phyloP scores from a whole-genome alignment of 495 filamentous ascomycete genomes.

The Penicillium malachiteum region DNA sequence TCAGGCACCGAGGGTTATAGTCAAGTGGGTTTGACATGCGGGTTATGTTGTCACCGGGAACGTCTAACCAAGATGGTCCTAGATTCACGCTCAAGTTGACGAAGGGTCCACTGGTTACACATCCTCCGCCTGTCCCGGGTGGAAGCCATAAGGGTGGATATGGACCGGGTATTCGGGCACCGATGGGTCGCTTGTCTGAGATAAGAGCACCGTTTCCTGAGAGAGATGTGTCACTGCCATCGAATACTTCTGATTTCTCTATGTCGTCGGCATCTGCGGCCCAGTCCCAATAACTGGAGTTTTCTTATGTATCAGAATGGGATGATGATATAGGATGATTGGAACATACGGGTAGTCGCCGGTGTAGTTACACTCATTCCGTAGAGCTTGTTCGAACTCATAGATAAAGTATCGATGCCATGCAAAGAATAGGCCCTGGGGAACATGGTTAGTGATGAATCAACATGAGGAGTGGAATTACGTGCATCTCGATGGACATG shows the following conservation, averaged over 20 bases:
- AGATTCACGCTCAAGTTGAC: constrained; percentile 43
- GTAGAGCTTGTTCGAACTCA: constrained; percentile 62
- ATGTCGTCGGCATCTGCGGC: constrained; percentile 45
- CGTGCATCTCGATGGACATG: constrained; percentile 57
- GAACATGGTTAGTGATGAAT: background rate
- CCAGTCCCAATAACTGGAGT: constrained; percentile 61
- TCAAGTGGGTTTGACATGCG: constrained; percentile 19
- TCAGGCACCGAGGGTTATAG: constrained; percentile 63
- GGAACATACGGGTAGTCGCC: constrained; percentile 35
- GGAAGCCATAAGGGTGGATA: constrained; percentile 30
- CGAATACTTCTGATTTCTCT: constrained; percentile 57
- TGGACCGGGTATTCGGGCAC: constrained; percentile 11
- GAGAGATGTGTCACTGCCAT: constrained; percentile 57
- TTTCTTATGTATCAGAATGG: background rate
- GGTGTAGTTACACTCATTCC: constrained; percentile 66
- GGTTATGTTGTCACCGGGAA: constrained; percentile 17
- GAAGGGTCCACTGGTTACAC: constrained; percentile 59
- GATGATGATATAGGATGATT: background rate
- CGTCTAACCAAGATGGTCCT: constrained; percentile 43
- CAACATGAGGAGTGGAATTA: background rate
- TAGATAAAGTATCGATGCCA: constrained; percentile 69
- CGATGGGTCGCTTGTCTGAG: constrained; percentile 25
- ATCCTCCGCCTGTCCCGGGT: constrained; percentile 60
- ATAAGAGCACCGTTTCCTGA: constrained; percentile 57
- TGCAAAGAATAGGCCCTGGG: constrained; percentile 56